These are phyloP conservation scores for Microdochium bolleyi DNA, from an alignment of 2,329 filamentous ascomycete species.

Conservation along the genomic window DNA sequence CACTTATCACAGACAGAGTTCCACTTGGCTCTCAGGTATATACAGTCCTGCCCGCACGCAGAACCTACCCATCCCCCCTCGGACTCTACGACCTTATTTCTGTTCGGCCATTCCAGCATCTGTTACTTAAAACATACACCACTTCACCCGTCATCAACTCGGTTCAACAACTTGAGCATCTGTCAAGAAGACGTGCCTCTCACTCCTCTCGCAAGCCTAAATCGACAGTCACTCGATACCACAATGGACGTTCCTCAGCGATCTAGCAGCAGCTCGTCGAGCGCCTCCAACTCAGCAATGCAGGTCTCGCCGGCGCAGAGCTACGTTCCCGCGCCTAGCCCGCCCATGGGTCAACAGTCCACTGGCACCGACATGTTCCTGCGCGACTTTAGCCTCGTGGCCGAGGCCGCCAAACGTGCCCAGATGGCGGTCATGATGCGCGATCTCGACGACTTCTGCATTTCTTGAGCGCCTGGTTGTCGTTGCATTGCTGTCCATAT, in stretches of 20 bases:
- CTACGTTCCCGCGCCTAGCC: constrained; percentile 10
- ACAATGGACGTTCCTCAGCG: constrained; percentile 5
- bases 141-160: background rate
- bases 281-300: constrained; percentile 4
- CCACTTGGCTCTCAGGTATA: background rate
- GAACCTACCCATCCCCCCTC: background rate
- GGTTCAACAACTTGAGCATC: too few relatives aligned
- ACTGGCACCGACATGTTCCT: constrained; percentile 51
- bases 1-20: background rate
- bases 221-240: too few relatives aligned
- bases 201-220: too few relatives aligned
- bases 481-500: background rate
- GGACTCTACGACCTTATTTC: background rate
- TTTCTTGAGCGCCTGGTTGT: constrained; percentile 28
- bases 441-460: constrained; percentile 68
- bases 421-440: constrained; percentile 85
- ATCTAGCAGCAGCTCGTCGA: constrained; percentile 6
- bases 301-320: constrained; percentile 9
- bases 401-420: constrained; percentile 87
- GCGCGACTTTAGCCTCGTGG: constrained; percentile 75
- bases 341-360: background rate
- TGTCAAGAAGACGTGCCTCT: too few relatives aligned
- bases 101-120: background rate
- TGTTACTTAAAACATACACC: background rate
- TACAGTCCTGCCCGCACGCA: background rate